These are phyloP conservation scores for Suillus tomentosus DNA, from an alignment of 768 basidiomycete genomes.

Conservation along the genomic window DNA sequence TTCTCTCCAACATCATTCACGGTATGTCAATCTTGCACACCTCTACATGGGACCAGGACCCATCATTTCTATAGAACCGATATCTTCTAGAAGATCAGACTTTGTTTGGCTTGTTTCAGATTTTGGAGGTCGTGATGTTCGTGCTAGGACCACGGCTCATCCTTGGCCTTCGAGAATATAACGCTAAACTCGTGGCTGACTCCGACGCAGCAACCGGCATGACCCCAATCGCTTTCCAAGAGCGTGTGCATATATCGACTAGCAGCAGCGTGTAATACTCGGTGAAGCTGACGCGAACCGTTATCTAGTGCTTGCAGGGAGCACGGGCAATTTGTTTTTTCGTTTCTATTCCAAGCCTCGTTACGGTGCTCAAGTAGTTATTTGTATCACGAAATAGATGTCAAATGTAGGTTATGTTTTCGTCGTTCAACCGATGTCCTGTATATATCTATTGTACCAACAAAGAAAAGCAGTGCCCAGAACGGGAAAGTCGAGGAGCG, in stretches of 20 bases:
- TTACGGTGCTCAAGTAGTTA: too few relatives aligned
- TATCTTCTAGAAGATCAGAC: neutral
- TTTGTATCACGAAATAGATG: too few relatives aligned
- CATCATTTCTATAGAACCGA: neutral
- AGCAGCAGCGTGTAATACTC: too few relatives aligned
- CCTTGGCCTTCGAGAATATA: neutral
- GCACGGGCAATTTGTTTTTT: too few relatives aligned
- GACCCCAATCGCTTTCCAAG: neutral
- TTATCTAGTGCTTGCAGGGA: neutral
- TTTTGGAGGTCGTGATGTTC: neutral
- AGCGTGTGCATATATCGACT: too few relatives aligned
- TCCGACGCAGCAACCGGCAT: neutral
- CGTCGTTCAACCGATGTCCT: too few relatives aligned
- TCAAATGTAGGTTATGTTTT: too few relatives aligned
- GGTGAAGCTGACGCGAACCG: neutral
- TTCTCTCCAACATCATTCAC: neutral
- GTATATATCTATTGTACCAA: too few relatives aligned
- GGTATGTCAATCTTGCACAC: neutral
- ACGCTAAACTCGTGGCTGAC: neutral
- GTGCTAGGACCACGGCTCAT: neutral
- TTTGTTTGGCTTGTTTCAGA: neutral
- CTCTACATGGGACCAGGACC: neutral
- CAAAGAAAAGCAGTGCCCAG: too few relatives aligned
- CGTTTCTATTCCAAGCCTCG: too few relatives aligned
- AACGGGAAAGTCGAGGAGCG: too few relatives aligned